Evolutionary conservation across 176 grass and related monocot genomes (phyloP), one percentile per base, ranked within the genome.

Genomic region (Carex myosuroides): DNA sequence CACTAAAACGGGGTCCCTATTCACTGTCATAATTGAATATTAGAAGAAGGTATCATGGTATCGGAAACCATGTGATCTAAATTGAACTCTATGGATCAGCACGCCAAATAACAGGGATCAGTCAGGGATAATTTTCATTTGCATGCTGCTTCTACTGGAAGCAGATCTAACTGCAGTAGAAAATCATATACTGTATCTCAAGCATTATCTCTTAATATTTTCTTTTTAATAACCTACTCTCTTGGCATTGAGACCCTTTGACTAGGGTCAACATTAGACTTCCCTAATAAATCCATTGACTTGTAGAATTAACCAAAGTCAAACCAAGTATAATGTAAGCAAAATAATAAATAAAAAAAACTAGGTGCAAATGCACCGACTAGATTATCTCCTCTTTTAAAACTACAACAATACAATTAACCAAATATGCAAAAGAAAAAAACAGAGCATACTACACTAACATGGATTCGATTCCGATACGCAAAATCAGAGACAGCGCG

Each of bases 401-500:
- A 39, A 26, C 42, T 5, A 53, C 1, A 52, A 29, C 44, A 75
- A 74, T 53, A 74, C 42, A 77, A 57, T 78, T 78, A 56, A 78
- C 2, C 12, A 78, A 33, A 30, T 16, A 77, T 16, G 39, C 17
- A 70, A 11, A 70, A 70, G 13, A 39, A 3, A 78, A 78, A 78
- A 57, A 56, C 11, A 77, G 54, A 84, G n/a, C 16, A 65, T 60
- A 0, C 17, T 17, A 58, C 0, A 53, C 84, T 78, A 62, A 97
- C 94, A 92, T 93, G 92, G 88, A 97, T 94, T 79, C 87, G 92
- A 66, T 69, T 74, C 54, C 92, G 90, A 46, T 94, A 91, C 3
- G 92, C 87, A 67, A 97, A 97, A 57, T 76, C 13, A 3, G 95
- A 97, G 73, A 97, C 95, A 41, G 90, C 68, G 13, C 84, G 84